phyloP scores from a whole-genome alignment of 1,284 basidiomycete genomes.

The Schizophyllum amplum region DNA sequence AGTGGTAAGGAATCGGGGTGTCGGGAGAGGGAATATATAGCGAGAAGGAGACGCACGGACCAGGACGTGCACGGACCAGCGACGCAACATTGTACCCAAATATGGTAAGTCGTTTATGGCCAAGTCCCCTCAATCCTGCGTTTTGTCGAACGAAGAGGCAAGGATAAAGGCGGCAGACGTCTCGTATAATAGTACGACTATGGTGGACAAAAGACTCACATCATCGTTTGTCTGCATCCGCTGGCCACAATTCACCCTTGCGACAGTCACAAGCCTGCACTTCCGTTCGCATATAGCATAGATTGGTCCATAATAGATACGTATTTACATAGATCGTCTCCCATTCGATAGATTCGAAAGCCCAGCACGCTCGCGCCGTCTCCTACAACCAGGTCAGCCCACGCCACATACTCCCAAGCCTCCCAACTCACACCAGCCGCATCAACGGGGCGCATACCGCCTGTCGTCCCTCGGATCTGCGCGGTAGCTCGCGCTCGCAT shows the following conservation, averaged over 20 bases:
- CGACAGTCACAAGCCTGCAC: no score
- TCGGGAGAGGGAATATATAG: neutral
- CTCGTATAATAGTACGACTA: no score
- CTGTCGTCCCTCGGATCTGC: neutral
- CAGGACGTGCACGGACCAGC: neutral
- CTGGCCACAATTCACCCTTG: no score
- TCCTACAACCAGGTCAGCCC: neutral
- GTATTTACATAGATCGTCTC: neutral
- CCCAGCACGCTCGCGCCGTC: neutral
- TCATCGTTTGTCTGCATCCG: no score
- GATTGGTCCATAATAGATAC: neutral
- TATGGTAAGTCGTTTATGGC: neutral
- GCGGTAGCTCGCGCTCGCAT: neutral
- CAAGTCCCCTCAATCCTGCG: no score
- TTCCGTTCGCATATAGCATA: neutral
- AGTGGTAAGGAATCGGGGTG: constrained; percentile 38
- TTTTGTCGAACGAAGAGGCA: neutral
- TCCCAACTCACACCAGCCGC: neutral
- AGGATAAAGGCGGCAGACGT: neutral
- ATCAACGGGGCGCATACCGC: neutral
- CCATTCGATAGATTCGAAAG: neutral
- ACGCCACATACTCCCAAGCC: neutral
- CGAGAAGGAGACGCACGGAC: neutral
- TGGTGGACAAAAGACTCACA: no score
- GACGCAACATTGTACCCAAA: neutral